Evolutionary conservation across 2,329 filamentous ascomycete genomes (phyloP).

Genomic region (Talaromyces sp.): DNA sequence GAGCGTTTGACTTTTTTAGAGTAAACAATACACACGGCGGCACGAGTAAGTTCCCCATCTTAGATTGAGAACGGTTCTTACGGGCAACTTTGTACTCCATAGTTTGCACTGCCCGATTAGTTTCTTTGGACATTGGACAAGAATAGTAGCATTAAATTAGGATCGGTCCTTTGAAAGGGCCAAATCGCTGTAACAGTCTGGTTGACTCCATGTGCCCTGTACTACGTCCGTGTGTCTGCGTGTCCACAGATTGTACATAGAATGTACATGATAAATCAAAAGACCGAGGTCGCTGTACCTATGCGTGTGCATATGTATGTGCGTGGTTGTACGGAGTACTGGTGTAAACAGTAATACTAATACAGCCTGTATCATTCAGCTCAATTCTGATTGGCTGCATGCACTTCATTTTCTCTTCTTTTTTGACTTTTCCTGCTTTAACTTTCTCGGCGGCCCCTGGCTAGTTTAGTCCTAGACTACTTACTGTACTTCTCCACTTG

Average conservation of each 20-base stretch:
- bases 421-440: neutral
- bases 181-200: neutral
- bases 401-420: neutral
- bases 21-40: neutral
- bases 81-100: neutral
- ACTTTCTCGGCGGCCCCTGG: neutral
- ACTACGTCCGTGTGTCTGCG: neutral
- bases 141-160: neutral
- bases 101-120: neutral
- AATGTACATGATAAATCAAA: neutral
- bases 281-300: neutral
- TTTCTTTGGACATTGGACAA: neutral
- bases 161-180: neutral
- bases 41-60: neutral
- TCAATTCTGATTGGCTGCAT: neutral
- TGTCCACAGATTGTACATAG: neutral
- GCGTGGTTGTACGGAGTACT: neutral
- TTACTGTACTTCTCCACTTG: slow-evolving; percentile 5
- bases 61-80: neutral
- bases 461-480: neutral
- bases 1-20: neutral
- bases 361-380: neutral
- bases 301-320: neutral
- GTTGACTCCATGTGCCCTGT: neutral
- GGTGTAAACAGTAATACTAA: neutral